A percentile compares a stretch with the other conserved stretches of the same genome.
These are phyloP conservation scores for Penicillium corylophilum DNA, from an alignment of 2,329 filamentous ascomycete species.

Conservation along the genomic window DNA sequence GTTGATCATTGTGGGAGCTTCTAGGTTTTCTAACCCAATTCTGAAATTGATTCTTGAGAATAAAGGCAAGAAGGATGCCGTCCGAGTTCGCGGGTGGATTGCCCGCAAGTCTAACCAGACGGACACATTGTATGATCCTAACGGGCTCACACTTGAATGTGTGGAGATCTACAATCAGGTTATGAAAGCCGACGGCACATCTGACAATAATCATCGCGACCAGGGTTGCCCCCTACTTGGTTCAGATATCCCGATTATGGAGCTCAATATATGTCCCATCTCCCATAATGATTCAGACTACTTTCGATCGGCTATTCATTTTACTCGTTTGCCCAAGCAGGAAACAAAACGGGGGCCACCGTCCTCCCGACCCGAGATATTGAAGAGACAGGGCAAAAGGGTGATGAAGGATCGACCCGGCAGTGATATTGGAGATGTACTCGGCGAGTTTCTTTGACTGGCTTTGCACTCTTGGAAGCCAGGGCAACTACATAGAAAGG, in stretches of 20 bases:
- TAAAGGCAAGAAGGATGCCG: not conserved
- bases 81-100: slow-evolving; percentile 1
- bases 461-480: not conserved
- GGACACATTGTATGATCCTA: too few relatives aligned
- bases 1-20: too few relatives aligned
- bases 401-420: slow-evolving; percentile 27
- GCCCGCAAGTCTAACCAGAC: not conserved
- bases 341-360: slow-evolving; percentile 5
- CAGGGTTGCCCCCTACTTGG: not conserved
- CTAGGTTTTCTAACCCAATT: too few relatives aligned
- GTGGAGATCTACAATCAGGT: not conserved
- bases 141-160: too few relatives aligned
- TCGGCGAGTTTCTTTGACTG: slow-evolving; percentile 31
- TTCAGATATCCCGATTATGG: not conserved
- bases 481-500: not conserved
- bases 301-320: not conserved
- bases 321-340: slow-evolving; percentile 1
- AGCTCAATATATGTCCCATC: not conserved
- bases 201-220: not conserved
- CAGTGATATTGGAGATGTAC: slow-evolving; percentile 28
- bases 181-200: not conserved
- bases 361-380: not conserved
- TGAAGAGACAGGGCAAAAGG: slow-evolving; percentile 7
- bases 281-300: too few relatives aligned
- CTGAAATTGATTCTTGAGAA: too few relatives aligned